Percentiles rank a stretch among this genome's conserved stretches.
Evolutionary conservation across 2,329 filamentous ascomycete species (phyloP).

Genomic region (Aurifilum marmelostoma): DNA sequence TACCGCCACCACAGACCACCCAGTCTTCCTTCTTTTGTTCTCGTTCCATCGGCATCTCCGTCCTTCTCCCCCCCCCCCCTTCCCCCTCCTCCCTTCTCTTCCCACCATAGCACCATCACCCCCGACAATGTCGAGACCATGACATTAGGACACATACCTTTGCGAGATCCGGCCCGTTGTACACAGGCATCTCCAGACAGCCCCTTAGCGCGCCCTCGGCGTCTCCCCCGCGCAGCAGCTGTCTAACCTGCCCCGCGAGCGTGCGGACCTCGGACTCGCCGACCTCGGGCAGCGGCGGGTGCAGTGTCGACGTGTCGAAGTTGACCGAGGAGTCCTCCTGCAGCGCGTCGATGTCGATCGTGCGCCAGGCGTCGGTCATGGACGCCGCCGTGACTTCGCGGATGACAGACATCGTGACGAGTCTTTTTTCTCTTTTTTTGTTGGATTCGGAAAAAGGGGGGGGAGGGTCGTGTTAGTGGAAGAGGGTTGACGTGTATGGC

Average conservation of each 20-base stretch:
- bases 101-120: no score
- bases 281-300: constrained; percentile 74
- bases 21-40: neutral
- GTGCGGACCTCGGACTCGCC: constrained; percentile 78
- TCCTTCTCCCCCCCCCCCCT: neutral
- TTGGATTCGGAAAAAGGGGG: neutral
- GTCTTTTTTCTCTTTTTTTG: neutral
- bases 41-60: constrained; percentile 4
- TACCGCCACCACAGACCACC: neutral
- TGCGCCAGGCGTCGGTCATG: constrained; percentile 73
- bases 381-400: constrained; percentile 65
- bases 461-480: neutral
- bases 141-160: constrained; percentile 54
- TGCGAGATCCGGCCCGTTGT: constrained; percentile 59
- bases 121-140: neutral
- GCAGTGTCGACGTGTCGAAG: constrained; percentile 85
- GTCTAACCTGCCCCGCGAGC: constrained; percentile 79
- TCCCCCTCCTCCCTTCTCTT: no score
- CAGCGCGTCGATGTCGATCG: constrained; percentile 90
- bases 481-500: neutral
- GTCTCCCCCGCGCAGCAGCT: constrained; percentile 85
- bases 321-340: constrained; percentile 89
- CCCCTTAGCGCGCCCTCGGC: constrained; percentile 82
- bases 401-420: constrained; percentile 63
- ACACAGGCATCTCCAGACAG: constrained; percentile 85